Evolutionary conservation across 2,329 filamentous ascomycete species (phyloP).

Genomic region (Colletotrichum tropicicola): DNA sequence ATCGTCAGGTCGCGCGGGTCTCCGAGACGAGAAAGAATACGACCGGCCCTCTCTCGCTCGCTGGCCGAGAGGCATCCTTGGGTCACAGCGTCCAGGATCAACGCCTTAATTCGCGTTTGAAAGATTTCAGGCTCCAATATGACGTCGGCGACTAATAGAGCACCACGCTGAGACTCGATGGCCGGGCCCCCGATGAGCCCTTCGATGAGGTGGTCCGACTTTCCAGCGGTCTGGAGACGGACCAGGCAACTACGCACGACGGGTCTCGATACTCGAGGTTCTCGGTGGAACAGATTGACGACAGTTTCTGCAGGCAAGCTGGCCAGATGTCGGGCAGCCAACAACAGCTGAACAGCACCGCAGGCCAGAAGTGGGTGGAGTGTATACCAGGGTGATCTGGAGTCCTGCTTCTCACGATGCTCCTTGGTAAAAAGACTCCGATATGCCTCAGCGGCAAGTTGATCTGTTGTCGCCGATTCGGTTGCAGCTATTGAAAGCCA

Average conservation of each 20-base stretch:
- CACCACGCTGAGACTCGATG: background rate
- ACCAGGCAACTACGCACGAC: background rate
- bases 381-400: no score
- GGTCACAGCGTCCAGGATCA: background rate
- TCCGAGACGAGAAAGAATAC: background rate
- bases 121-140: background rate
- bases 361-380: background rate
- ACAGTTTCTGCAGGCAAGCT: background rate
- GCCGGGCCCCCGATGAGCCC: background rate
- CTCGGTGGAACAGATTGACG: background rate
- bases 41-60: constrained; percentile 1
- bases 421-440: background rate
- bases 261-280: background rate
- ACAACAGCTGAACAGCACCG: background rate
- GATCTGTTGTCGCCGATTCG: background rate
- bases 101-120: background rate
- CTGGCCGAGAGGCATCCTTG: background rate
- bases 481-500: background rate
- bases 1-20: constrained; percentile 10
- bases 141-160: background rate
- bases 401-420: background rate
- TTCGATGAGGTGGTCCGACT: background rate
- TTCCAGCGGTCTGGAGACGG: background rate
- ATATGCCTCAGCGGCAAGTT: background rate
- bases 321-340: background rate